These are phyloP conservation scores for Fusarium poae DNA, from an alignment of 2,329 filamentous ascomycete genomes.

Conservation along the genomic window DNA sequence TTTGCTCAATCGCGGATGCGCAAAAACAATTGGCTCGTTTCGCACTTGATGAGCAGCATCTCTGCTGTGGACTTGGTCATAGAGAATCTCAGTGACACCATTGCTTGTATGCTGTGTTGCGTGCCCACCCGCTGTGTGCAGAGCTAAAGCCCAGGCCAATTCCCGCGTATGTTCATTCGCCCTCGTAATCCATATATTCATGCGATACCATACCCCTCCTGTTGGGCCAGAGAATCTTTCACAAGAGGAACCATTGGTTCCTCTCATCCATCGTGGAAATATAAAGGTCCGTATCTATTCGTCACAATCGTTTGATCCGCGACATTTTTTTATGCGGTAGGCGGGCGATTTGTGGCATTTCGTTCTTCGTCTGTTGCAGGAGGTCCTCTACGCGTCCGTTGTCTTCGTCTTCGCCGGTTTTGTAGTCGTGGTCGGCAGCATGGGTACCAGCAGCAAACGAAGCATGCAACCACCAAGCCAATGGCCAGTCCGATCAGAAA, in stretches of 20 bases:
- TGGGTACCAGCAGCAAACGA: conserved; percentile 54
- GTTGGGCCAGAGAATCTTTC: background rate
- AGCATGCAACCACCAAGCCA: conserved; percentile 51
- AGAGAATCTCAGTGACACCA: background rate
- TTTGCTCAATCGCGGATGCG: background rate
- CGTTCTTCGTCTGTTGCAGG: conserved; percentile 37
- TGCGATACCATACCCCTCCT: conserved; percentile 6
- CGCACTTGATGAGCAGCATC: background rate
- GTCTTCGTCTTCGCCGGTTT: conserved; percentile 38
- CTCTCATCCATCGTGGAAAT: background rate
- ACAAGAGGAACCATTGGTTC: background rate
- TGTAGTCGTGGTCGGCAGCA: conserved; percentile 45
- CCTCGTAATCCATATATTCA: conserved; percentile 1
- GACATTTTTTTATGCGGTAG: conserved; percentile 21
- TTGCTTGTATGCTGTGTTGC: background rate
- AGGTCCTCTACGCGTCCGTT: conserved; percentile 35
- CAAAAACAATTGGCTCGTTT: background rate
- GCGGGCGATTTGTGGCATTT: conserved; percentile 20
- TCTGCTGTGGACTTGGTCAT: background rate
- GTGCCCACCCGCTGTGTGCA: background rate
- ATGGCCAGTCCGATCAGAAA: conserved; percentile 53
- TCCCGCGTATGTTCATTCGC: background rate
- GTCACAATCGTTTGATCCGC: background rate
- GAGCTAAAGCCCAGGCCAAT: background rate
- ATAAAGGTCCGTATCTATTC: background rate